Conservation (phyloP, 441 rosid genomes). For the Euphorbia schlechtendalii region DNA sequence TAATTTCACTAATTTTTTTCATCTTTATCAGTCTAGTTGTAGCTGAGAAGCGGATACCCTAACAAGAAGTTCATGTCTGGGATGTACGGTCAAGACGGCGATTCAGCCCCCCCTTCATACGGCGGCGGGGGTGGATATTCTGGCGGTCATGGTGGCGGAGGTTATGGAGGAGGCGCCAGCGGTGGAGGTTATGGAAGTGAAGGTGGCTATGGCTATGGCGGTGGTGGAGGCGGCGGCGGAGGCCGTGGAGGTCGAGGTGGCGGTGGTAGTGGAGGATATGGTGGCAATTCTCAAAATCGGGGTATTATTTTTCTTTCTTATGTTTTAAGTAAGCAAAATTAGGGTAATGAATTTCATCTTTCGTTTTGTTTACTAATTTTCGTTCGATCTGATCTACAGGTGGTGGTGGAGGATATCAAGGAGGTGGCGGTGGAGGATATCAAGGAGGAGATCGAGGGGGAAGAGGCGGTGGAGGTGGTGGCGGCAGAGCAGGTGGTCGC, state of each 20-base stretch:
- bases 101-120: conserved; percentile 41
- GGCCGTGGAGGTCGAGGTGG: conserved; percentile 49
- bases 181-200: conserved; percentile 30
- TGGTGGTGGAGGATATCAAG: conserved; percentile 62
- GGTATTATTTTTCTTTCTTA: conserved; percentile 28
- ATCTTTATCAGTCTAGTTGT: neutral
- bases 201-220: conserved; percentile 27
- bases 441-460: conserved; percentile 60
- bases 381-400: conserved; percentile 26
- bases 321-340: conserved; percentile 14
- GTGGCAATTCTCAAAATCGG: conserved; percentile 49
- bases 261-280: conserved; percentile 42
- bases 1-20: neutral
- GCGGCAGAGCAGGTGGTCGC: conserved; percentile 37
- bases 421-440: too few relatives aligned
- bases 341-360: neutral
- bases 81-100: conserved; percentile 59
- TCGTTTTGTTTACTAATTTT: neutral
- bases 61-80: conserved; percentile 43
- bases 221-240: conserved; percentile 37
- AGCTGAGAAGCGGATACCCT: conserved; percentile 3
- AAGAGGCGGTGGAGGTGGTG: conserved; percentile 46
- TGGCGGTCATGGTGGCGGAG: conserved; percentile 25
- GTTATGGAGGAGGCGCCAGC: conserved; percentile 23
- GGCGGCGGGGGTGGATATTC: conserved; percentile 27